Evolutionary conservation across 441 rosid species (phyloP), one percentile per base, ranked within the genome.

Genomic region (Melastoma candidum): DNA sequence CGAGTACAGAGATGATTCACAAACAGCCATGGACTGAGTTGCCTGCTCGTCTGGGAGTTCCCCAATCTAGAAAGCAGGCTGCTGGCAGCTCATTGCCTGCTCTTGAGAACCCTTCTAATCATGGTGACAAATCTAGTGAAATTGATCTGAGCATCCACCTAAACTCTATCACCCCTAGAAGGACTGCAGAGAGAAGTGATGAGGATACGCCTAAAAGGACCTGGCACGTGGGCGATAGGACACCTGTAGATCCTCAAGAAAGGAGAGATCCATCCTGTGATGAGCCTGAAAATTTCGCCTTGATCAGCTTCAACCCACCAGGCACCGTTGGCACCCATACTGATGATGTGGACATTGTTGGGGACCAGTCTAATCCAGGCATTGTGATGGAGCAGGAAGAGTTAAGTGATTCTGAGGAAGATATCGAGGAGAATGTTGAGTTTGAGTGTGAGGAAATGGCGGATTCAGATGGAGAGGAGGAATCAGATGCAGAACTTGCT

Each of bases 311-410:
- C 54, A 62, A 66, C 43, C 52, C 57, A 46, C 68, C 27, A 64
- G 66, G 57, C 43, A 66, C 74, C 8, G 64, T 63, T 57, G 41
- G 61, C 44, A 64, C 71, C 27, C 60, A 68, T 59, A 73, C 63
- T 68, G 58, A 41, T 66, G 64, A 59, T 47, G 48, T 65, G 52
- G 85, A 77, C 22, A 78, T 74, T 62, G 60, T 68, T 29, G 63
- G 51, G 50, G 84, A 83, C 56, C 78, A 66, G 48, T 78, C 97
- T 64, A 82, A 78, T 68, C 83, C 79, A 2, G 98, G 71, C 58
- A 93, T 93, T 69, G 87, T 93, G 69, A 93, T 93, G 97, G 98
- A 93, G 69, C 90, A 84, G 66, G 98, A 93, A 75, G 97, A 93
- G 77, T 75, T 93, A 66, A 93, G 98, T 57, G 98, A 88, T 69